phyloP scores from a whole-genome alignment of 2,329 filamentous ascomycete genomes.

The Aspergillus aculeatinus region DNA sequence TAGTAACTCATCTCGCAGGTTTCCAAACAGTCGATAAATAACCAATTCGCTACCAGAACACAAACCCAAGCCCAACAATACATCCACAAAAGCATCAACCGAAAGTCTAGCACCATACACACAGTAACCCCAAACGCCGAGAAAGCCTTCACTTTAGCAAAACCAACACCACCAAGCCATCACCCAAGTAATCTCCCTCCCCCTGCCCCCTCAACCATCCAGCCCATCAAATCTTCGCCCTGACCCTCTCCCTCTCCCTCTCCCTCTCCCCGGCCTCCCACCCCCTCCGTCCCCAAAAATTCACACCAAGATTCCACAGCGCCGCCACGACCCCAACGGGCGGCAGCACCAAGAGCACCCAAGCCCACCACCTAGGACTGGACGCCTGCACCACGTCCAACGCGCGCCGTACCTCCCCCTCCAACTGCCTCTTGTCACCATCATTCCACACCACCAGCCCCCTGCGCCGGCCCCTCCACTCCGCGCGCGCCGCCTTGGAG shows the following conservation, averaged over 20 bases:
- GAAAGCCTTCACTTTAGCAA: background rate
- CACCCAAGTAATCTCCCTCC: background rate
- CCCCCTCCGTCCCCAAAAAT: slow-evolving; percentile 65
- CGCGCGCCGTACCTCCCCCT: slow-evolving; percentile 63
- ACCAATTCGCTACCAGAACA: background rate
- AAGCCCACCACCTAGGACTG: slow-evolving; percentile 84
- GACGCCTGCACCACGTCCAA: slow-evolving; percentile 61
- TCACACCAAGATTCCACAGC: slow-evolving; percentile 70
- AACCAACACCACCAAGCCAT: background rate
- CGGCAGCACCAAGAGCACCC: slow-evolving; percentile 65
- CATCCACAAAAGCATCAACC: background rate
- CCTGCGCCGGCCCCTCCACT: slow-evolving; percentile 58
- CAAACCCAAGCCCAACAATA: background rate
- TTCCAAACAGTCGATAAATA: background rate
- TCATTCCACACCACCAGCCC: slow-evolving; percentile 94
- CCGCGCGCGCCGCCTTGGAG: slow-evolving; percentile 74
- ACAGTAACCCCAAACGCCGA: too few species aligned
- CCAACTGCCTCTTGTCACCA: slow-evolving; percentile 67
- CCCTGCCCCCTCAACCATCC: background rate
- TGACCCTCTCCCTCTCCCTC: slow-evolving; percentile 39
- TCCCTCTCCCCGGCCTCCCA: slow-evolving; percentile 65
- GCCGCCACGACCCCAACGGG: slow-evolving; percentile 70
- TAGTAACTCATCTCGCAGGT: too few species aligned
- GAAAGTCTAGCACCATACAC: background rate
- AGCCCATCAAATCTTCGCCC: slow-evolving; percentile 55